Evolutionary conservation across 768 basidiomycete species (phyloP).

Genomic region (Podaxis sp.): DNA sequence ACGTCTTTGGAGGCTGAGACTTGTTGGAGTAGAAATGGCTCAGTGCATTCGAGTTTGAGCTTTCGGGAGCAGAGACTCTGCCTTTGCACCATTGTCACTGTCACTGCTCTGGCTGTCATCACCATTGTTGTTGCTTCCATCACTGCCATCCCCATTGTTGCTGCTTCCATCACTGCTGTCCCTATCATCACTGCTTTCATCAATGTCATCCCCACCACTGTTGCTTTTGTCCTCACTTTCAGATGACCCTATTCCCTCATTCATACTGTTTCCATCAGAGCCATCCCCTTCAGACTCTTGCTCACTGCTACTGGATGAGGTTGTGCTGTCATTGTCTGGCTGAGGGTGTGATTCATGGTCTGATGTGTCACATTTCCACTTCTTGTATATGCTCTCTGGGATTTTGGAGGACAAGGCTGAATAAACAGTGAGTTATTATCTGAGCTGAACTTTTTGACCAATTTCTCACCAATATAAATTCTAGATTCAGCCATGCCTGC

Average conservation of each 20-base stretch:
- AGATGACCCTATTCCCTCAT: too few relatives aligned
- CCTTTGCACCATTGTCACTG: not conserved
- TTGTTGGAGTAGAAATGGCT: not conserved
- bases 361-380: not conserved
- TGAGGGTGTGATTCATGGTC: not conserved
- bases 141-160: too few relatives aligned
- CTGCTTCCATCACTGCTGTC: too few relatives aligned
- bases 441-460: not conserved
- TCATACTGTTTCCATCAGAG: not conserved
- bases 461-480: not conserved
- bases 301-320: not conserved
- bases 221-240: not conserved
- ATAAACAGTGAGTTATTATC: not conserved
- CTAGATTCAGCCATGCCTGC: not conserved
- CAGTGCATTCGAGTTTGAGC: not conserved
- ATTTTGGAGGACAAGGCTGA: not conserved
- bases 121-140: too few relatives aligned
- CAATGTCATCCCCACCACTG: not conserved
- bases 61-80: not conserved
- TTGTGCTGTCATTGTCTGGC: not conserved
- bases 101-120: too few relatives aligned
- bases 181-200: not conserved
- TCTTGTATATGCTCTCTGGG: not conserved
- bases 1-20: not conserved
- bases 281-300: not conserved